Evolutionary conservation across 2,329 filamentous ascomycete genomes (phyloP), one percentile per base, ranked within the genome.

Genomic region (Xylariomycetidae sp.): DNA sequence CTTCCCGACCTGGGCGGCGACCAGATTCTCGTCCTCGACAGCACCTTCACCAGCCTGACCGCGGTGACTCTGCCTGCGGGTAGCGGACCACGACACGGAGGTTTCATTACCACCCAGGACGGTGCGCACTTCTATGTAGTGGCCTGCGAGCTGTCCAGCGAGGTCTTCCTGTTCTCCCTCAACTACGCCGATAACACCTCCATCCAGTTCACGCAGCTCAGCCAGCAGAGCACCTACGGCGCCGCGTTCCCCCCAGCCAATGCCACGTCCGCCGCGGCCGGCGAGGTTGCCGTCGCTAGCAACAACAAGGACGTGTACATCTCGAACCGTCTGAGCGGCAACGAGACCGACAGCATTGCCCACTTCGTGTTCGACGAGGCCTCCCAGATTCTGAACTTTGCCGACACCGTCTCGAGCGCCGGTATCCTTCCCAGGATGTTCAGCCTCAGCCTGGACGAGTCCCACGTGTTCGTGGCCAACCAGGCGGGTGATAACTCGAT

Each of bases 1-100:
- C 58, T 70, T 34, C 64, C 64, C 38, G 67, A 74, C 44, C 63
- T 74, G 9, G 71, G 69, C 39, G 65, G 62, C 19, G 68, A 74
- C 53, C 49, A 54, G n/a, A 44, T 74, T 20, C 43, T 69, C 22
- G 45, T 74, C 34, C 51, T 74, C 22, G 66, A 72, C 56, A 54
- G 60, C 34, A 48, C 51, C 12, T 72, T 56, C 45, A 49, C 54
- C 6, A 46, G 71, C 26, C 53, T 51, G 20, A 59, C 53, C 46
- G 51, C 45, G 26, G 48, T 62, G 25, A 29, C 43, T 5, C 53
- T 67, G 36, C 55, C 58, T 9, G 45, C 56, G 9, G 66, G 64
- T 36, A 63, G 62, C 25, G 70, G 70, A 1, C 71, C 71, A 4
- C 69, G 71, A 13, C 71, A 74, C 46, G 70, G 67, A 30, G 60